phyloP scores from a whole-genome alignment of 2,329 filamentous ascomycete species.

The Pseudogymnoascus destructans region DNA sequence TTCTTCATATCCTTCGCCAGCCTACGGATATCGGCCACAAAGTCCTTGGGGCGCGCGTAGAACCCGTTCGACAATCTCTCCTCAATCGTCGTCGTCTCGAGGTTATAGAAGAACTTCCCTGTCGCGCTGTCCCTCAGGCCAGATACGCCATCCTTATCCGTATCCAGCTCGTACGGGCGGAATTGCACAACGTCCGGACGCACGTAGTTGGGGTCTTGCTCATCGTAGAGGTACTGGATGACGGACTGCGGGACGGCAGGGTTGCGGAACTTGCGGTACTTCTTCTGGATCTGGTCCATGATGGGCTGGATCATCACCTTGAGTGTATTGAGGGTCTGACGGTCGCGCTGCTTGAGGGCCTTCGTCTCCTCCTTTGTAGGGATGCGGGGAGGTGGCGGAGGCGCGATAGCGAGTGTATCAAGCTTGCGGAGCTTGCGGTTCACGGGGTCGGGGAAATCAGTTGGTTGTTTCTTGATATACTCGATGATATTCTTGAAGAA shows the following conservation, averaged over 20 bases:
- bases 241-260: slow-evolving; percentile 61
- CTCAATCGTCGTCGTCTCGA: slow-evolving; percentile 87
- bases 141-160: slow-evolving; percentile 64
- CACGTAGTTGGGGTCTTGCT: slow-evolving; percentile 63
- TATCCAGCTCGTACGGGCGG: slow-evolving; percentile 66
- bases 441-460: slow-evolving; percentile 74
- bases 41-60: slow-evolving; percentile 83
- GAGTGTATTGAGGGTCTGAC: slow-evolving; percentile 69
- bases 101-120: slow-evolving; percentile 85
- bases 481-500: slow-evolving; percentile 67
- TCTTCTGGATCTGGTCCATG: slow-evolving; percentile 90
- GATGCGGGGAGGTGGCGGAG: slow-evolving; percentile 52
- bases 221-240: slow-evolving; percentile 73
- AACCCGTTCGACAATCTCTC: slow-evolving; percentile 94
- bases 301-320: slow-evolving; percentile 86
- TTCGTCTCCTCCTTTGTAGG: slow-evolving; percentile 69
- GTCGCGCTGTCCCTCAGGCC: slow-evolving; percentile 64
- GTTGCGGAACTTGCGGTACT: slow-evolving; percentile 77
- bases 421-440: slow-evolving; percentile 79
- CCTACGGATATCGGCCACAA: slow-evolving; percentile 73
- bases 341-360: slow-evolving; percentile 67
- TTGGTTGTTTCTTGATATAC: slow-evolving; percentile 66
- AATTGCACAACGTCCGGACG: slow-evolving; percentile 44
- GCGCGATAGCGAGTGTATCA: slow-evolving; percentile 62
- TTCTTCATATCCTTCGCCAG: slow-evolving; percentile 75